A percentile compares a stretch with the other conserved stretches of the same genome.
Evolutionary conservation across 2,329 filamentous ascomycete genomes (phyloP).

Genomic region (Aspergillus calidoustus): DNA sequence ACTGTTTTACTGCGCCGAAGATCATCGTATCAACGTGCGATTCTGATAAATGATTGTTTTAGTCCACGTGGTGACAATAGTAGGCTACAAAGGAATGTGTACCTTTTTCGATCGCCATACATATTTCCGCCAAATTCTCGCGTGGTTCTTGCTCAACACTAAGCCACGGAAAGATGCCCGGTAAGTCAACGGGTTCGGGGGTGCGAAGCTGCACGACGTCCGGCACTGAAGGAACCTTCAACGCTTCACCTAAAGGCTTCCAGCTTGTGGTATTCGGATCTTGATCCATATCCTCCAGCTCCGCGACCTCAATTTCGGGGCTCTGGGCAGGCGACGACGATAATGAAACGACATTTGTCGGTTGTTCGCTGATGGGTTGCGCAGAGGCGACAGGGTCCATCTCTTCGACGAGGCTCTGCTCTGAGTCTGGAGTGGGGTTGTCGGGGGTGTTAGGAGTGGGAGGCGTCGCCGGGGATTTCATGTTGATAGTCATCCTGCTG

Average conservation of each 20-base stretch:
- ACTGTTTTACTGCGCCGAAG: conserved; percentile 45
- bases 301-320: conserved; percentile 55
- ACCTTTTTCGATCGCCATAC: conserved; percentile 45
- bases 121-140: conserved; percentile 41
- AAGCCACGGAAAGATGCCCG: conserved; percentile 44
- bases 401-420: conserved; percentile 23
- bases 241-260: conserved; percentile 42
- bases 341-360: conserved; percentile 43
- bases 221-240: conserved; percentile 35
- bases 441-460: conserved; percentile 34
- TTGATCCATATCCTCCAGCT: conserved; percentile 55
- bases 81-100: conserved; percentile 15
- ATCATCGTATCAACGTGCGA: conserved; percentile 35
- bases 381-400: conserved; percentile 23
- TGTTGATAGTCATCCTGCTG: conserved; percentile 55
- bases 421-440: conserved; percentile 21
- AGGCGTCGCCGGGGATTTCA: conserved; percentile 41
- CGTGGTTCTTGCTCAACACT: conserved; percentile 30
- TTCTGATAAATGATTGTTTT: conserved; percentile 31
- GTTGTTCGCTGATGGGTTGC: conserved; percentile 25
- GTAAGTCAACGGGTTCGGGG: conserved; percentile 34
- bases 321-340: conserved; percentile 50
- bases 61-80: not conserved
- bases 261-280: conserved; percentile 51
- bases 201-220: conserved; percentile 41